Conservation (phyloP, 345 rosid species). For the Turnera subulata region DNA sequence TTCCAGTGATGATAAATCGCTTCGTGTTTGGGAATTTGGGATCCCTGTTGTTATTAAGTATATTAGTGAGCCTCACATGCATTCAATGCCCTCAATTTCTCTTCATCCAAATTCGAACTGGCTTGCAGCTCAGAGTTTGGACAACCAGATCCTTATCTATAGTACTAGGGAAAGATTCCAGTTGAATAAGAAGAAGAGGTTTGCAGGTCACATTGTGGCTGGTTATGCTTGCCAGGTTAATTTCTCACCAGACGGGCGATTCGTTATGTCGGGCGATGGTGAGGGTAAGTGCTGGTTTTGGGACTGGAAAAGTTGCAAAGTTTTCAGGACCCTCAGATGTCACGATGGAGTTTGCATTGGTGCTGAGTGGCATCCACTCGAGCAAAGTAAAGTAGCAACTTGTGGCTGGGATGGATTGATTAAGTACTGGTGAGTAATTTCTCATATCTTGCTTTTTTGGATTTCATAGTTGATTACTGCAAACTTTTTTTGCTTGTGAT, state of each 20-base stretch:
- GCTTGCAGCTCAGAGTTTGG: conserved; percentile 98
- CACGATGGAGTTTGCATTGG: conserved; percentile 94
- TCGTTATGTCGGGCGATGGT: conserved; percentile 99
- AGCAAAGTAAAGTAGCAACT: conserved; percentile 96
- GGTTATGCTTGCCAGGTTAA: conserved; percentile 99
- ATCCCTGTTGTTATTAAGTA: conserved; percentile 97
- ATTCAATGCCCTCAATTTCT: conserved; percentile 92
- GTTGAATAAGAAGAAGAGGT: conserved; percentile 93
- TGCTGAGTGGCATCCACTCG: conserved; percentile 92
- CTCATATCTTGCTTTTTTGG: not conserved
- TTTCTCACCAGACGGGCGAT: conserved; percentile 97
- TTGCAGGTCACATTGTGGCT: conserved; percentile 89
- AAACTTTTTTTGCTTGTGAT: too few species aligned
- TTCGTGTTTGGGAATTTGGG: conserved; percentile 98
- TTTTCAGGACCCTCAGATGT: conserved; percentile 84
- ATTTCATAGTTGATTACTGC: not conserved
- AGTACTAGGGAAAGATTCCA: conserved; percentile 93
- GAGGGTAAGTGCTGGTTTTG: conserved; percentile 99
- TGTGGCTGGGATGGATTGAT: conserved; percentile 99
- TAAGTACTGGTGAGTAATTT: conserved; percentile 78
- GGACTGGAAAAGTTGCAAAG: conserved; percentile 99
- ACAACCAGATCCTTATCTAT: conserved; percentile 90
- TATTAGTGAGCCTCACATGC: conserved; percentile 99
- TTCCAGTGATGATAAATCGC: conserved; percentile 96
- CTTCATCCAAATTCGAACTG: conserved; percentile 90